phyloP scores from a whole-genome alignment of 176 grass and related monocot genomes.

The Urochloa ruziziensis region DNA sequence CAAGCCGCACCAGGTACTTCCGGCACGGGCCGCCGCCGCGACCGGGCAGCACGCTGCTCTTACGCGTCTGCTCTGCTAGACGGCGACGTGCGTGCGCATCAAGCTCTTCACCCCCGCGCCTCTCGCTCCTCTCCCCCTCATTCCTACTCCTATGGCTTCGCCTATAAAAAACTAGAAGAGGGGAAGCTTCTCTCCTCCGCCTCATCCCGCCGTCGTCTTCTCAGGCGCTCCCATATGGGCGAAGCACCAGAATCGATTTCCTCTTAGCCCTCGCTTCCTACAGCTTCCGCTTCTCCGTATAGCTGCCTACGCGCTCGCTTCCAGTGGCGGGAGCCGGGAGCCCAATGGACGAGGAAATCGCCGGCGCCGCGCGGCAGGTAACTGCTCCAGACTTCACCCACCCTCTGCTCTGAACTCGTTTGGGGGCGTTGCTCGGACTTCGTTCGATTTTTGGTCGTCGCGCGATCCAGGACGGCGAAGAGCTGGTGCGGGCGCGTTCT shows the following conservation, averaged over 20 bases:
- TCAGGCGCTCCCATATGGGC: background rate
- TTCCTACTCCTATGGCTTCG: background rate
- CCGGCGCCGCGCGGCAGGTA: conserved; percentile 42
- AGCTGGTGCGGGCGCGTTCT: background rate
- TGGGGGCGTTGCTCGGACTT: background rate
- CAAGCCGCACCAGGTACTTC: background rate
- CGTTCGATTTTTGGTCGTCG: background rate
- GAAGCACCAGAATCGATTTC: background rate
- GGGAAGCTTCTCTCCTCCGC: conserved; percentile 21
- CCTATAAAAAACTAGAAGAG: conserved; percentile 27
- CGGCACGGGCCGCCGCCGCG: conserved; percentile 5
- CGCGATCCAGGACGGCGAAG: background rate
- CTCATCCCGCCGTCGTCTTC: background rate
- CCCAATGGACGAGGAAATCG: conserved; percentile 50
- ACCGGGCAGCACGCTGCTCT: conserved; percentile 20
- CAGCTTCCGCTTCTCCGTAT: background rate
- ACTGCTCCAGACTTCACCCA: background rate
- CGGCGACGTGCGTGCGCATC: conserved; percentile 41
- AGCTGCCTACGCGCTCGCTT: background rate
- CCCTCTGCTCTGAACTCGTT: background rate
- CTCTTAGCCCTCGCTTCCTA: background rate
- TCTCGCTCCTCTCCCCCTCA: background rate
- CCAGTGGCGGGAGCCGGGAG: background rate
- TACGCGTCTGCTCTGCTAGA: conserved; percentile 33
- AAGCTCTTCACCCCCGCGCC: background rate